Evolutionary conservation across 1,139 yeast species (phyloP), one percentile per base, ranked within the genome.

Genomic region (Yueomyces sp.): DNA sequence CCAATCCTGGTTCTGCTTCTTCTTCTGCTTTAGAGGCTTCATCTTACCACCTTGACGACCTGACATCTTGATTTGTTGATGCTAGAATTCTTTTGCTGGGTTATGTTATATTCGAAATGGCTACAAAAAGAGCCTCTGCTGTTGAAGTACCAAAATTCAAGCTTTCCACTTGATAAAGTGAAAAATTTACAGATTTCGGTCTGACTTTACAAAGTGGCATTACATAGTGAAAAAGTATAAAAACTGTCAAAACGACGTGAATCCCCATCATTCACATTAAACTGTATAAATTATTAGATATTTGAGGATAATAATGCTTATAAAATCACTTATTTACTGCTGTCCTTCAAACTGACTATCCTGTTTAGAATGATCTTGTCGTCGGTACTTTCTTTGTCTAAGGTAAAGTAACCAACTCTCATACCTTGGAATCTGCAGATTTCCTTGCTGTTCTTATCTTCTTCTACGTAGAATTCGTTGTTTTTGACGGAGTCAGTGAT

Each of bases 361-460:
- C 95, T 75, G 66, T 89, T 89, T 61, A 93, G 69, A 37, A 89
- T 73, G 52, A 86, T 66, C 47, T 67, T 70, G 39, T 74, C 79
- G 27, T 66, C 70, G 4, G 70, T 68, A 44, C 86, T 68, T 50
- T 91, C 97, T 55, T 74, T 76, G 61, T 93, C 99, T 63, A 86
- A 66, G 61, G 96, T 81, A 75, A 89, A 93, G 66, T 91, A 91
- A 28, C 98, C 99, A 42, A 86, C 91, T 67, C 99, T 81, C 64
- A 93, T 75, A 31, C 96, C 98, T 68, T 93, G 99, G 85, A 93
- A 93, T 62, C 98, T 76, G 35, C 85, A 84, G n/a, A 94, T 77
- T 62, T 91, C 94, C 34, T 83, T 80, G 40, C 75, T 68, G 39
- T 68, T 67, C 29, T 73, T 74, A 43, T 63, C 65, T 60, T 84